phyloP scores from a whole-genome alignment of 352 stramenopile genomes.

The Pythium insidiosum region DNA sequence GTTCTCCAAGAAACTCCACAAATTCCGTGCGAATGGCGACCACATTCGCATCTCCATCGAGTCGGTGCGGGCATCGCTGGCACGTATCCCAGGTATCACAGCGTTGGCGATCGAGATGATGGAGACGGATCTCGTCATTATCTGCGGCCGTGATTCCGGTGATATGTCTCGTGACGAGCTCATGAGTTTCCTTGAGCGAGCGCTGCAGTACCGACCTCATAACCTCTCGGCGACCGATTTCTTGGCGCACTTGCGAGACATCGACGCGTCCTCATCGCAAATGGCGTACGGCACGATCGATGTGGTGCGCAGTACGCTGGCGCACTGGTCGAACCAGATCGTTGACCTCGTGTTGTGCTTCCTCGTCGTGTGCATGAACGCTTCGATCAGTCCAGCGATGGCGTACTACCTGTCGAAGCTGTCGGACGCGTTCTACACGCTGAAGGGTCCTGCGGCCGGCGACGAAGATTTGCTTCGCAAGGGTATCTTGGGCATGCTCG shows the following conservation, averaged over 20 bases:
- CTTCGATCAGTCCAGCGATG: slow-evolving; percentile 69
- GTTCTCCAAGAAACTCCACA: slow-evolving; percentile 87
- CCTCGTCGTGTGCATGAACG: slow-evolving; percentile 79
- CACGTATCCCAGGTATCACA: slow-evolving; percentile 74
- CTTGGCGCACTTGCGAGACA: slow-evolving; percentile 72
- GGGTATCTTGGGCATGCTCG: slow-evolving; percentile 68
- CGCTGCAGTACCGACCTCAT: slow-evolving; percentile 67
- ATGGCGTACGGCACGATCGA: slow-evolving; percentile 68
- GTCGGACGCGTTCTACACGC: slow-evolving; percentile 61
- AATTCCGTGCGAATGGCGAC: slow-evolving; percentile 79
- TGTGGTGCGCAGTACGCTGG: slow-evolving; percentile 71
- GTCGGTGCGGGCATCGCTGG: slow-evolving; percentile 66
- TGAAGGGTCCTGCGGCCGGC: slow-evolving; percentile 11
- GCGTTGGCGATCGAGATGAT: slow-evolving; percentile 84
- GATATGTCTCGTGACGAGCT: slow-evolving; percentile 83
- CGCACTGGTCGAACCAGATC: slow-evolving; percentile 83
- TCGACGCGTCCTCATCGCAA: slow-evolving; percentile 71
- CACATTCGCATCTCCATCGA: slow-evolving; percentile 84
- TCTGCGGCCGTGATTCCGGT: slow-evolving; percentile 76
- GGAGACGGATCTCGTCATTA: slow-evolving; percentile 84
- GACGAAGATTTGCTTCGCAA: slow-evolving; percentile 52
- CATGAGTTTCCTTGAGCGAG: slow-evolving; percentile 81
- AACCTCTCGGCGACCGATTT: slow-evolving; percentile 79
- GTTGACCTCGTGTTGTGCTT: slow-evolving; percentile 63
- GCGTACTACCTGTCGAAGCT: slow-evolving; percentile 65